Conservation (phyloP, 2,329 filamentous ascomycete species). For the Plenodomus lindquistii region DNA sequence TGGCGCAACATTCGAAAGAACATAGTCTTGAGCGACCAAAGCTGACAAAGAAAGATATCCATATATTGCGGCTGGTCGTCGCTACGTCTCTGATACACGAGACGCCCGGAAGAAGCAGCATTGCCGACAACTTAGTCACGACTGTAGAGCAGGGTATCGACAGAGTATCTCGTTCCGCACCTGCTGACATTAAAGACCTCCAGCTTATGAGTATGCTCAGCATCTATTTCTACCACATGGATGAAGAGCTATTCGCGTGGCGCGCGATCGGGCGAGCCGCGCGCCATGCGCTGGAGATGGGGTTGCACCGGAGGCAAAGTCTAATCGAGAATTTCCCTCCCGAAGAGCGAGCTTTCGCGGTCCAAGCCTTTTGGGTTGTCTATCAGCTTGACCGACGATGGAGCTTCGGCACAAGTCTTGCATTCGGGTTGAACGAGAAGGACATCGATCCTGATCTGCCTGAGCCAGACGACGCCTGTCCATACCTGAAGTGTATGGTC, state of each 20-base stretch:
- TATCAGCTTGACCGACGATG: conserved; percentile 26
- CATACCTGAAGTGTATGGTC: conserved; percentile 23
- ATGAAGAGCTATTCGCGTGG: conserved; percentile 25
- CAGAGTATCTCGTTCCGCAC: conserved; percentile 11
- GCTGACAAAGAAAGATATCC: conserved; percentile 13
- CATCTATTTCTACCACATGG: conserved; percentile 23
- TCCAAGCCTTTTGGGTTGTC: conserved; percentile 24
- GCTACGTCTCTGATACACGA: conserved; percentile 22
- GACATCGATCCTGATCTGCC: conserved; percentile 26
- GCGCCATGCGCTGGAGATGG: conserved; percentile 24
- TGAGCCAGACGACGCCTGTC: conserved; percentile 18
- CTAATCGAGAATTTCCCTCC: conserved; percentile 21
- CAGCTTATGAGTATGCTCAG: conserved; percentile 29
- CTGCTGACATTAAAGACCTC: conserved; percentile 21
- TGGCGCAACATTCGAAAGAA: conserved; percentile 5
- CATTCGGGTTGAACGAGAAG: conserved; percentile 22
- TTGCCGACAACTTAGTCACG: conserved; percentile 11
- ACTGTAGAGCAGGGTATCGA: conserved; percentile 22
- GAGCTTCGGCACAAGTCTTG: conserved; percentile 26
- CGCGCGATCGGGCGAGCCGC: conserved; percentile 22
- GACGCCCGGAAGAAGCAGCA: conserved; percentile 16
- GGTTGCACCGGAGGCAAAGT: conserved; percentile 23
- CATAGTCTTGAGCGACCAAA: background rate
- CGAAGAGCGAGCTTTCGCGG: conserved; percentile 13
- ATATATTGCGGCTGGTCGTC: conserved; percentile 19